Percentiles rank a stretch among this genome's conserved stretches.
phyloP scores from a whole-genome alignment of 495 filamentous ascomycete genomes.

The Copromyces sp. region DNA sequence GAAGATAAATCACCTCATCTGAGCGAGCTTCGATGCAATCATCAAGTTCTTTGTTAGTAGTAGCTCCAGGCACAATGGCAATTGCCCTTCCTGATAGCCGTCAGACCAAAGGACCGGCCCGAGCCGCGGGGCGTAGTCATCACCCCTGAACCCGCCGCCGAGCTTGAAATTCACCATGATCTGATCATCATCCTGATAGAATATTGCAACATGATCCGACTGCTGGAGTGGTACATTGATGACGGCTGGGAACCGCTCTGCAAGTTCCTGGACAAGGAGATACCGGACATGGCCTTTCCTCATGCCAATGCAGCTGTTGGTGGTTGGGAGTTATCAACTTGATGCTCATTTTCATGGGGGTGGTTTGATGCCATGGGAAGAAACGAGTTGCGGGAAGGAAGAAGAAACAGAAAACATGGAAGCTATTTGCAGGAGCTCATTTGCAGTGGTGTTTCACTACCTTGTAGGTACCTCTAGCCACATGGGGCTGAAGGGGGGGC shows the following conservation, averaged over 20 bases:
- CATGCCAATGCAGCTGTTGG: constrained; percentile 18
- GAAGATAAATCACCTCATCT: no score
- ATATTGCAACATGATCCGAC: constrained; percentile 21
- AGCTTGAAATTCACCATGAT: no score
- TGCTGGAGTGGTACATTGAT: no score
- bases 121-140: no score
- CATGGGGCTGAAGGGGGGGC: neutral
- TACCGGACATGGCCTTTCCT: constrained; percentile 35
- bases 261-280: constrained; percentile 32
- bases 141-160: no score
- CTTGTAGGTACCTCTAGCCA: neutral
- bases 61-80: no score
- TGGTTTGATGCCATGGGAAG: neutral
- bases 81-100: no score
- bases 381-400: neutral
- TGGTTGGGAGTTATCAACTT: constrained; percentile 20
- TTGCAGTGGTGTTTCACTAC: neutral
- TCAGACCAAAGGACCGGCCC: no score
- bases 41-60: no score
- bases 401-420: neutral
- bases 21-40: no score
- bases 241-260: constrained; percentile 44
- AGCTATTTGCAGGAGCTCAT: no score
- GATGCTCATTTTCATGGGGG: constrained; percentile 1
- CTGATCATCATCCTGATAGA: constrained; percentile 5